Evolutionary conservation across 139 green algal genomes (phyloP).

Genomic region (Chlamydomonas applanata): DNA sequence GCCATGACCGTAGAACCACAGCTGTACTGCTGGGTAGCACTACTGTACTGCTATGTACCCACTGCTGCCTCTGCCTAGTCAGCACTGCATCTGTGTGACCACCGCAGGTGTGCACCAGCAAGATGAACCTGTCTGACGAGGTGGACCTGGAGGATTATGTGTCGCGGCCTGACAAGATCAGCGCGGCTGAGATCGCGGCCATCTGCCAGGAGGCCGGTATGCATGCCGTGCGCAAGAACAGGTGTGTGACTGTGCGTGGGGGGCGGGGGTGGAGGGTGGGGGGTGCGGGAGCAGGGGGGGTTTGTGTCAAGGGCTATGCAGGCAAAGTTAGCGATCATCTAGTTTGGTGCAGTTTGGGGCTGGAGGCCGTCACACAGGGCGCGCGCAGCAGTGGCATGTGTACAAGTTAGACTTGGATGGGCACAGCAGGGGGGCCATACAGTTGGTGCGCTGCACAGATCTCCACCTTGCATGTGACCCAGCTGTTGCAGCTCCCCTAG

Average conservation of each 20-base stretch:
- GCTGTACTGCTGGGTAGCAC: neutral
- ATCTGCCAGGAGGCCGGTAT: conserved; percentile 93
- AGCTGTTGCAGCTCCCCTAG: neutral
- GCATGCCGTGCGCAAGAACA: conserved; percentile 91
- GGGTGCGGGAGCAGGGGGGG: too few relatives aligned
- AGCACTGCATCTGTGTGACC: too few relatives aligned
- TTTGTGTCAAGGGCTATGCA: too few relatives aligned
- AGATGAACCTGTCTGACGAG: conserved; percentile 98
- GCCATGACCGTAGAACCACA: neutral
- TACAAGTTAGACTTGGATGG: too few relatives aligned
- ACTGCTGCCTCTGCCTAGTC: neutral
- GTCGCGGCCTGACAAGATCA: conserved; percentile 95
- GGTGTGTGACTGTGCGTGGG: conserved; percentile 42
- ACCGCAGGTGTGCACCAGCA: conserved; percentile 88
- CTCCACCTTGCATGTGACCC: too few relatives aligned
- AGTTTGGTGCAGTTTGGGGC: too few relatives aligned
- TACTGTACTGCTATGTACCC: too few relatives aligned
- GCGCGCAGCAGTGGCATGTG: too few relatives aligned
- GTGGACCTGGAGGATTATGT: conserved; percentile 99
- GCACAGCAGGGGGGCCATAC: too few relatives aligned
- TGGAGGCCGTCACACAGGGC: too few relatives aligned
- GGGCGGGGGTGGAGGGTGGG: neutral
- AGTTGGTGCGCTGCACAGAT: too few relatives aligned
- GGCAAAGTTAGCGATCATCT: too few relatives aligned
- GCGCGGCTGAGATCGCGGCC: conserved; percentile 88